Evolutionary conservation across 179 eudicot species (phyloP), one percentile per base, ranked within the genome.

Genomic region (Nepenthes alata): DNA sequence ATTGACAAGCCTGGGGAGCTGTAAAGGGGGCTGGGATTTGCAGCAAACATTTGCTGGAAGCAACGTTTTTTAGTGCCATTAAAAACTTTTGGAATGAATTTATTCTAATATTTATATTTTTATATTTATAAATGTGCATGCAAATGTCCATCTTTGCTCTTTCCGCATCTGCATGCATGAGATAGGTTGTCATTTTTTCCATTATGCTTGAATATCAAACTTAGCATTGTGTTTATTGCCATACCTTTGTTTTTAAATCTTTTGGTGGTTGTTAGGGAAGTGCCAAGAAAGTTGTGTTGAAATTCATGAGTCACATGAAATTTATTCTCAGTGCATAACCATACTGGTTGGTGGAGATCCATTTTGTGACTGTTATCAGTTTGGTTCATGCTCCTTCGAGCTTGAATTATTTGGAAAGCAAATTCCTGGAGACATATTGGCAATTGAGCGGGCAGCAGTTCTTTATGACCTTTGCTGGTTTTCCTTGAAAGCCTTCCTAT

Each of bases 381-480:
- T 70, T 35, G 62, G 59, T 64, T 74, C 77, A 37, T 47, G 55
- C 49, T 7, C 63, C 41, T 51, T 58, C 37, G 62, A 83, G 67
- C 67, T 84, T 55, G 85, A 85, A 39, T 64, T 78, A 53, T 62
- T 85, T 47, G 78, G 70, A 16, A 68, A 74, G 67, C 81, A 85
- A 61, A 67, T 76, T 55, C 75, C 79, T 35, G 84, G 73, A 74
- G 86, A 87, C 74, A 62, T 75, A 54, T 75, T 90, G 55, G 85
- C 87, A 35, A 49, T 73, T 58, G 96, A 90, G 61, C 81, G 77
- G 63, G 94, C 99, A 61, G 66, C 78, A 50, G 60, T 85, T 52
- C 74, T 87, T 65, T 90, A 83, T 70, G 71, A 67, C 65, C 62
- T 94, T 47, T 77, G 88, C 74, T 85, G 81, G 84, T 61, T 79